Conservation (phyloP, 2,329 filamentous ascomycete species). For the Periconia digitata region DNA sequence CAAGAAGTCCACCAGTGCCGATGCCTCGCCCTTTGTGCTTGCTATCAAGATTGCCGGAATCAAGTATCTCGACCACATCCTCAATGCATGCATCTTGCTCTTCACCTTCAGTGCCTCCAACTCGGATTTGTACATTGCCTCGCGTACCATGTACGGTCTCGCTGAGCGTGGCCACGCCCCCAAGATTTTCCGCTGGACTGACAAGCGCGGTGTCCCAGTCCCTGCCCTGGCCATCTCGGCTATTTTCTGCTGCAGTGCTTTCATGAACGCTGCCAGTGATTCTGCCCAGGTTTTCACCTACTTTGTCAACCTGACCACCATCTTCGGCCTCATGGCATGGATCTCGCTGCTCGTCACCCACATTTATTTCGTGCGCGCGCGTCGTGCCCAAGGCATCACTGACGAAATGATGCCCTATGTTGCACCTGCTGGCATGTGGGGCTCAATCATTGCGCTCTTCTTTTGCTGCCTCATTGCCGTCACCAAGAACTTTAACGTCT, state of each 20-base stretch:
- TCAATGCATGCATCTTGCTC: constrained; percentile 73
- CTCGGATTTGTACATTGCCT: constrained; percentile 75
- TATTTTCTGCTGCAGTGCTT: constrained; percentile 66
- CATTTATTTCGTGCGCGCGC: constrained; percentile 52
- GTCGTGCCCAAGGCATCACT: constrained; percentile 49
- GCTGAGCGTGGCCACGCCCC: constrained; percentile 73
- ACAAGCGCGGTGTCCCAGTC: constrained; percentile 70
- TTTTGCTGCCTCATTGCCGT: constrained; percentile 74
- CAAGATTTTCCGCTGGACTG: constrained; percentile 69
- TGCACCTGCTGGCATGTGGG: constrained; percentile 71
- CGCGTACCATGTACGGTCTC: constrained; percentile 71
- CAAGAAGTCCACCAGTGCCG: constrained; percentile 52
- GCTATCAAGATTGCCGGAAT: constrained; percentile 69
- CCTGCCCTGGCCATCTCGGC: constrained; percentile 65
- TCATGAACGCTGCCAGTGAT: constrained; percentile 52
- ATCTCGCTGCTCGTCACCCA: constrained; percentile 53
- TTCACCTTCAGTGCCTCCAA: constrained; percentile 79
- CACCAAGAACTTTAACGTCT: constrained; percentile 63
- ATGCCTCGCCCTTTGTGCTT: constrained; percentile 74
- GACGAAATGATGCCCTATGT: constrained; percentile 55
- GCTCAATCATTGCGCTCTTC: constrained; percentile 67
- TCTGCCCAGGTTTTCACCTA: constrained; percentile 50
- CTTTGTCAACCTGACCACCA: constrained; percentile 51
- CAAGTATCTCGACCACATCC: constrained; percentile 62
- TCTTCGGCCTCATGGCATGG: constrained; percentile 50